Evolutionary conservation across 805 yeast genomes (phyloP).

Genomic region (Nakazawaea anatomiae): DNA sequence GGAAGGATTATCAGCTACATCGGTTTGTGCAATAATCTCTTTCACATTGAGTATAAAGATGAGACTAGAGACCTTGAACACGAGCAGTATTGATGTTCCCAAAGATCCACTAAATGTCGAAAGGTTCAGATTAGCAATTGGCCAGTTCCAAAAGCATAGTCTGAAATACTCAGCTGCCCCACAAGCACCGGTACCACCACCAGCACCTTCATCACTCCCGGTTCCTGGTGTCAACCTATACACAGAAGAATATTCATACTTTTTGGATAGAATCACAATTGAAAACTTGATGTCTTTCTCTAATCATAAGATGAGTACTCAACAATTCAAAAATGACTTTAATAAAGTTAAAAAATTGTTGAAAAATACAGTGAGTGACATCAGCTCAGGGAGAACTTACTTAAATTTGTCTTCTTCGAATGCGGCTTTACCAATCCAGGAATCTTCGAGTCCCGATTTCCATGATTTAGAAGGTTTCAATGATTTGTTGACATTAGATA

Average conservation of each 20-base stretch:
- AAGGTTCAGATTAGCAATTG: constrained; percentile 59
- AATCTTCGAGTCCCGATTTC: constrained; percentile 19
- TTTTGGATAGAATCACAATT: constrained; percentile 8
- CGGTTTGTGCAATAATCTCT: constrained; percentile 79
- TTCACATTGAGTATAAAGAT: constrained; percentile 61
- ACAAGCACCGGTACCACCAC: constrained; percentile 36
- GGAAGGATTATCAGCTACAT: constrained; percentile 44
- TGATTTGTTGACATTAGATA: constrained; percentile 15
- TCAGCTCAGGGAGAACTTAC: constrained; percentile 28
- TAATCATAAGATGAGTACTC: constrained; percentile 21
- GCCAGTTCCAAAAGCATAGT: constrained; percentile 61
- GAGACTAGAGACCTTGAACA: constrained; percentile 49
- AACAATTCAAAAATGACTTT: constrained; percentile 27
- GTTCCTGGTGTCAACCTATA: constrained; percentile 49
- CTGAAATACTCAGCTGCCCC: constrained; percentile 16
- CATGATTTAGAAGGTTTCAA: constrained; percentile 7
- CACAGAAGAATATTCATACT: constrained; percentile 32
- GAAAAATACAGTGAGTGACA: constrained; percentile 29
- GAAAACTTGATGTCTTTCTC: constrained; percentile 10
- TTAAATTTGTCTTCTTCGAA: constrained; percentile 15
- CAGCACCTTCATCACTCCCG: constrained; percentile 54
- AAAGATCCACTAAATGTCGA: constrained; percentile 83
- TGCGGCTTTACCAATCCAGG: constrained; percentile 12
- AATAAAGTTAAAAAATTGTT: constrained; percentile 27
- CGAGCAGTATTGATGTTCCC: constrained; percentile 53